A percentile compares a stretch with the other conserved stretches of the same genome.
Conservation (phyloP, 2,329 filamentous ascomycete species). For the Cercospora nicotianae region DNA sequence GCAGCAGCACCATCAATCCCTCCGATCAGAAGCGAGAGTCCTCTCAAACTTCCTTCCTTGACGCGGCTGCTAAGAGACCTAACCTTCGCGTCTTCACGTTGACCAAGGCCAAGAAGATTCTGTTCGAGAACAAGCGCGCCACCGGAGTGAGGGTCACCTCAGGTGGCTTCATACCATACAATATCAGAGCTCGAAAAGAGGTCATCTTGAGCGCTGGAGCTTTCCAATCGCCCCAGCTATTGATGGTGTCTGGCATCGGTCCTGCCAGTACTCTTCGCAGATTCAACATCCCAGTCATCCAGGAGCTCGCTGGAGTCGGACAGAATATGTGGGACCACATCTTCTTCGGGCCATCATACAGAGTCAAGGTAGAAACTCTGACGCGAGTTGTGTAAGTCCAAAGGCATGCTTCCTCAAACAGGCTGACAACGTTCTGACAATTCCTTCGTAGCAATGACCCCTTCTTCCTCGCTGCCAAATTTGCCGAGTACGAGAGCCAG, state of each 20-base stretch:
- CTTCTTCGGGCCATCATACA: slow-evolving; percentile 39
- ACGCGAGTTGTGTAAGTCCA: slow-evolving; percentile 15
- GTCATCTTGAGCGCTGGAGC: slow-evolving; percentile 54
- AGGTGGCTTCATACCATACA: slow-evolving; percentile 11
- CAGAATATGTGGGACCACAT: slow-evolving; percentile 63
- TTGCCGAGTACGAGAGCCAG: slow-evolving; percentile 22
- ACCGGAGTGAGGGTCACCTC: slow-evolving; percentile 26
- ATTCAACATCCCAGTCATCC: slow-evolving; percentile 55
- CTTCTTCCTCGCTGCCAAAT: slow-evolving; percentile 14
- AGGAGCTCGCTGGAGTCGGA: slow-evolving; percentile 62
- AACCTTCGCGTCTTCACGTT: slow-evolving; percentile 38
- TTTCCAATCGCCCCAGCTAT: slow-evolving; percentile 64
- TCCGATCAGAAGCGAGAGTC: slow-evolving; percentile 24
- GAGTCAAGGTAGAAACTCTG: slow-evolving; percentile 29
- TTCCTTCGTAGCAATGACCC: slow-evolving; percentile 18
- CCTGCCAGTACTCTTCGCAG: slow-evolving; percentile 51
- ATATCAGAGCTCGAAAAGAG: slow-evolving; percentile 41
- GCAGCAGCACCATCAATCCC: slow-evolving; percentile 21
- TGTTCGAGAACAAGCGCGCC: slow-evolving; percentile 38
- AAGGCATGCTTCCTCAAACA: too few species aligned
- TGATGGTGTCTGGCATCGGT: slow-evolving; percentile 65
- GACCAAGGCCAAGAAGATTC: slow-evolving; percentile 31
- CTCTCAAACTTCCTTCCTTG: slow-evolving; percentile 35
- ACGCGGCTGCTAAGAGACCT: slow-evolving; percentile 26
- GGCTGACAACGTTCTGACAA: not conserved